Conservation (phyloP, 139 green algal species). For the Volvox africanus region DNA sequence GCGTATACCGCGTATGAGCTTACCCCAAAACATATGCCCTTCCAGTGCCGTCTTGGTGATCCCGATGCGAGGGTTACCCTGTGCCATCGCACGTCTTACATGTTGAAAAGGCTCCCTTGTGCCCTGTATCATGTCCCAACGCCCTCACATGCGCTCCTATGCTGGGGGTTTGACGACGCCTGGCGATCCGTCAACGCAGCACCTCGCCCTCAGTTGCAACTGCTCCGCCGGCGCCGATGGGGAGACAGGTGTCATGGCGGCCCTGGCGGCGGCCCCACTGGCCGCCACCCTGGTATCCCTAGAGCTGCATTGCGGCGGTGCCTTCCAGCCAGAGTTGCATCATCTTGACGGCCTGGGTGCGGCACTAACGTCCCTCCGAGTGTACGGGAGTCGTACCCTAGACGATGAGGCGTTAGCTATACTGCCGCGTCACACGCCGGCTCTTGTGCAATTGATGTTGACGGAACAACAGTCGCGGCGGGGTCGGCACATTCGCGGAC, state of each 20-base stretch:
- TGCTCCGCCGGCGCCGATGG: neutral
- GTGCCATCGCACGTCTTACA: too few species aligned
- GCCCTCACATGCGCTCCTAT: too few species aligned
- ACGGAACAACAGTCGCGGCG: neutral
- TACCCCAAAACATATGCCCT: too few species aligned
- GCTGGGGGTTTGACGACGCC: too few species aligned
- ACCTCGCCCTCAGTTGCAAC: constrained; percentile 38
- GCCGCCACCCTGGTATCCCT: constrained; percentile 21
- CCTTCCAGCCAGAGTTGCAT: constrained; percentile 31
- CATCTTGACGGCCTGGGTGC: constrained; percentile 16
- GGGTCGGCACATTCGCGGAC: constrained; percentile 3
- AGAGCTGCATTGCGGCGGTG: constrained; percentile 1
- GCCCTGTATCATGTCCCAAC: too few species aligned
- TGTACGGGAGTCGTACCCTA: neutral
- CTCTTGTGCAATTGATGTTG: neutral
- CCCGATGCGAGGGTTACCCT: too few species aligned
- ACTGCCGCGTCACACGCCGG: neutral
- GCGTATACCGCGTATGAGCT: too few species aligned
- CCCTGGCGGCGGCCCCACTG: neutral
- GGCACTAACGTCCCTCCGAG: neutral
- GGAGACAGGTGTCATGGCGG: neutral
- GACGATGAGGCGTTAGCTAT: neutral
- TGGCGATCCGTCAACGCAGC: neutral
- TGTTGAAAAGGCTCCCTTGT: too few species aligned
- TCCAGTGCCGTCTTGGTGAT: too few species aligned